Evolutionary conservation across 1,139 yeast genomes (phyloP), one percentile per base, ranked within the genome.

Genomic region (Wickerhamiella infanticola): DNA sequence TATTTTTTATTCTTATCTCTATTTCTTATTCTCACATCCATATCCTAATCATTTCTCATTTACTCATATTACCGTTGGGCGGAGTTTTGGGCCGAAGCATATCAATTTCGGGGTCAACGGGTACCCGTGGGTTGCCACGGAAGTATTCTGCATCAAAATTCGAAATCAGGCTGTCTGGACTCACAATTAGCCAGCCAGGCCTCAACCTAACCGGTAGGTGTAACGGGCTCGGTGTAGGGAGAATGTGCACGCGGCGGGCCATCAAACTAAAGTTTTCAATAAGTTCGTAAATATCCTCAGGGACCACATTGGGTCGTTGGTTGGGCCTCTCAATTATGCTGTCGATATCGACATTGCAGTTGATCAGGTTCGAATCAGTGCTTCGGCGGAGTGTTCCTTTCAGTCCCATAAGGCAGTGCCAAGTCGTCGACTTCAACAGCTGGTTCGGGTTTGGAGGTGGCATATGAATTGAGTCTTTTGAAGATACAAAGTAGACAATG

Each of bases 321-420:
- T 37, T 9, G 41, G 40, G 60, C 40, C 67, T 64, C 54, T 78
- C 78, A 61, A 90, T 70, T 50, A 80, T 80, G 48, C 86, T 68
- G 61, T 88, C 96, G 0, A 96, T 86, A 58, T 88, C 94, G 37
- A 86, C 76, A 58, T 88, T 88, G 63, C 97, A 88, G 59, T 88
- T 94, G 51, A 88, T 86, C 51, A 88, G 68, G 59, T 84, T 86
- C 27, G 73, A 74, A 62, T 88, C 96, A 0, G 80, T 77, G 1
- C 94, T 76, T 55, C 96, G 72, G 57, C 95, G 70, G 9, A 88
- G 88, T 0, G 96, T 88, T 4, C 96, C 96, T 3, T 95, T 86
- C 47, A 88, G 81, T 54, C 96, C 90, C 95, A 88, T 84, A 81
- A 95, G 82, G 57, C 96, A 88, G 63, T 88, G 96, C 95, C 95